phyloP scores from a whole-genome alignment of 116 monocot species.

The Trichopus zeylanicus region DNA sequence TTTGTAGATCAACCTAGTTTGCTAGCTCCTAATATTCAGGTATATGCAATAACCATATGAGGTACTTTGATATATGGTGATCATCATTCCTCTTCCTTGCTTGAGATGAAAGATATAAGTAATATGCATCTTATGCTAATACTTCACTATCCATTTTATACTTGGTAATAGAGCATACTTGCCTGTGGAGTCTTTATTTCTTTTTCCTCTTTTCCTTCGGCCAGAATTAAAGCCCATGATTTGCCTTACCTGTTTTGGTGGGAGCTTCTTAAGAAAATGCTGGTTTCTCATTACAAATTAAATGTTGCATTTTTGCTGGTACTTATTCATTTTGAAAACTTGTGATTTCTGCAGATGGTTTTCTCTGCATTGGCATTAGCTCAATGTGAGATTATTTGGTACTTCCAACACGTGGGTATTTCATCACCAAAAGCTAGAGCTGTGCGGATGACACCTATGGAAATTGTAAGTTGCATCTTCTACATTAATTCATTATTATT shows the following conservation, averaged over 20 bases:
- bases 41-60: conserved; percentile 8
- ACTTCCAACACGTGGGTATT: conserved; percentile 87
- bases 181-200: too few species aligned
- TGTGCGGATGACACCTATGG: conserved; percentile 38
- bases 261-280: too few species aligned
- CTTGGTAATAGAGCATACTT: too few species aligned
- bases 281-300: too few species aligned
- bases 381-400: conserved; percentile 89
- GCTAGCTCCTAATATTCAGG: conserved; percentile 96
- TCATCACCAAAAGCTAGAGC: conserved; percentile 63
- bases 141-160: too few species aligned
- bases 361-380: conserved; percentile 96
- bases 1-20: conserved; percentile 97
- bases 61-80: background rate
- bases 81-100: background rate
- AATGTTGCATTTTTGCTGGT: too few species aligned
- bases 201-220: too few species aligned
- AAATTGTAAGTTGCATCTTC: conserved; percentile 56
- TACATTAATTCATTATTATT: background rate
- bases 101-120: background rate
- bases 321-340: conserved; percentile 1
- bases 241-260: too few species aligned
- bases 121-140: too few species aligned
- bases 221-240: too few species aligned
- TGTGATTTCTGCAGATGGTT: conserved; percentile 69